Base-by-base conservation (phyloP, 805 yeast species). In the Metschnikowia cubensis region DNA sequence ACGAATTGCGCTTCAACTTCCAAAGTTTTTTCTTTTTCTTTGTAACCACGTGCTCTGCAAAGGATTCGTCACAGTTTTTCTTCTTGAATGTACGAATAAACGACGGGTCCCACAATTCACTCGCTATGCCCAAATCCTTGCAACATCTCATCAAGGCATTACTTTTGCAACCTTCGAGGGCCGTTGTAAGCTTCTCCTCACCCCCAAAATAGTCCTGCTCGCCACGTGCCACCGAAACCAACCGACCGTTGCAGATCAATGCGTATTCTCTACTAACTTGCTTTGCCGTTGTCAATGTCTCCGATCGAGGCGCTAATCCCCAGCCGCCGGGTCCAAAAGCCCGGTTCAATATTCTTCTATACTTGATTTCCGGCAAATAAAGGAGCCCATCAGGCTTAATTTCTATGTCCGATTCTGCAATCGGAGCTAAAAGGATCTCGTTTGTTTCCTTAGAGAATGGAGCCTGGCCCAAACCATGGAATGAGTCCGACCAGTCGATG, bases 251-350 rank as follows among this genome's bases (percentile, higher is more conserved):
- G 58, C 96, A 86, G 3, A 94, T 76, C 46, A 94, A 72, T 0
- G 89, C 97, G 63, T 89, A 94, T 64, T 94, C 99, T 56, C 98
- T 77, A 10, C 96, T 89, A 32, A 94, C 83, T 45, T 83, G 76
- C 54, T 79, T 82, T 31, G 83, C 78, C 1, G 96, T 85, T 32
- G 94, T 82, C 47, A 81, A 73, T 0, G 96, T 86, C 56, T 87
- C 92, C 0, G 96, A 83, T 49, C 99, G 74, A 10, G 99, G 98
- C 0, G 95, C 96, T 49, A 94, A 73, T 0, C 98, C 98, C 99
- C 99, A 94, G 1, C 96, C 97, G 25, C 99, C 99, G 6, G 99
- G 97, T 3, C 99, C 99, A 73, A 94, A 92, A 0, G 98, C 95
- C 35, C 77, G 76, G 68, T 92, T 92, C 57, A 94, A 69, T 20